A percentile compares a stretch with the other conserved stretches of the same genome.
Evolutionary conservation across 2,329 filamentous ascomycete genomes (phyloP).

Genomic region (Aspergillus piperis): DNA sequence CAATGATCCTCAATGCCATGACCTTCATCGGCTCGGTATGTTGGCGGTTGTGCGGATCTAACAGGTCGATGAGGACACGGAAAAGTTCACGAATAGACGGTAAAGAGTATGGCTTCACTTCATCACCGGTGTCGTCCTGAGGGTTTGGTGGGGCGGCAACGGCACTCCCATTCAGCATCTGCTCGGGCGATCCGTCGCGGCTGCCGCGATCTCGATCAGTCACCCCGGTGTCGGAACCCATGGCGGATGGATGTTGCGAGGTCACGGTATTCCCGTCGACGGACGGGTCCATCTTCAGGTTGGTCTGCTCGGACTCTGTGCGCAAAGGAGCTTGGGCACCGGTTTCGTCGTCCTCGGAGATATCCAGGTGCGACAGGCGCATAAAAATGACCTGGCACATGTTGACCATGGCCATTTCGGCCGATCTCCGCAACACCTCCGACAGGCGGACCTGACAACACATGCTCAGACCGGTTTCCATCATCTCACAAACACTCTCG

Average conservation of each 20-base stretch:
- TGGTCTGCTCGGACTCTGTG: slow-evolving; percentile 65
- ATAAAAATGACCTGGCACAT: slow-evolving; percentile 99
- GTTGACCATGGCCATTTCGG: slow-evolving; percentile 95
- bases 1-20: slow-evolving; percentile 95
- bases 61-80: slow-evolving; percentile 84
- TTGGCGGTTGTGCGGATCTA: slow-evolving; percentile 89
- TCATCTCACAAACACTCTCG: slow-evolving; percentile 98
- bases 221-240: slow-evolving; percentile 41
- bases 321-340: slow-evolving; percentile 64
- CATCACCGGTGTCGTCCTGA: slow-evolving; percentile 50
- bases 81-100: slow-evolving; percentile 95
- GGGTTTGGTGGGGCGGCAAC: slow-evolving; percentile 38
- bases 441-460: slow-evolving; percentile 93
- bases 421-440: slow-evolving; percentile 83
- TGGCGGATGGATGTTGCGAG: slow-evolving; percentile 50
- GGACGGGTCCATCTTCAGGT: slow-evolving; percentile 80
- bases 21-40: slow-evolving; percentile 95
- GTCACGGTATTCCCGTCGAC: slow-evolving; percentile 65
- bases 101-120: slow-evolving; percentile 84
- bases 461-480: slow-evolving; percentile 96
- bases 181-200: slow-evolving; percentile 37
- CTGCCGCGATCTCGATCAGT: slow-evolving; percentile 36
- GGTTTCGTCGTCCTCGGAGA: slow-evolving; percentile 68
- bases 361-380: slow-evolving; percentile 81
- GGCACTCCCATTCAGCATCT: slow-evolving; percentile 33